Evolutionary conservation across 2,329 filamentous ascomycete species (phyloP), one percentile per base, ranked within the genome.

Genomic region (Bimuria novae-zelandiae): DNA sequence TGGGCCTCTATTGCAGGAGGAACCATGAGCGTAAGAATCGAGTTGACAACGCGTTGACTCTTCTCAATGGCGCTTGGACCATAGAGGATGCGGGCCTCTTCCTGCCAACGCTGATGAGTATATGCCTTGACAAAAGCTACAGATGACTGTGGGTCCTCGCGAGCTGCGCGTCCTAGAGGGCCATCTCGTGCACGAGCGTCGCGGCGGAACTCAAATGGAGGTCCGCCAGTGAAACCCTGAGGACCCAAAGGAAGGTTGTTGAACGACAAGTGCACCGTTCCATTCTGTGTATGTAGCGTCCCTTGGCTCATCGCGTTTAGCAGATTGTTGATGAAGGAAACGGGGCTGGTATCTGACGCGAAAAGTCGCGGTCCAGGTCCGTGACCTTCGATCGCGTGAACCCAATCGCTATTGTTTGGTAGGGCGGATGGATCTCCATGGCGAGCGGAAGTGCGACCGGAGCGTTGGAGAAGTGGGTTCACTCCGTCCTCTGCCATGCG

Each of bases 11-110:
- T 87, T 7, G 93, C 92, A 19, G 89, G 87, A 35, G 94, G 94
- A 2, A 93, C 87, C 56, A 99, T 82, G 35, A 86, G 76, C 39
- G 84, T 86, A 35, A 91, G 79, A 22, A 99, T 82, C 2, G 85
- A 82, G 60, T 84, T 87, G 58, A 87, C 76, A 14, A 96, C 80
- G 48, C 84, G 84, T 55, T 83, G 80, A 2, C 86, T 83, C 68
- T 89, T 89, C 43, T 96, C 92, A 3, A 83, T 70, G 47, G 87
- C 83, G 43, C 77, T 80, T 19, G 79, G 75, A 22, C 89, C 89
- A 72, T 94, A 97, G 0, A 97, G 81, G 72, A 99, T 86, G 58
- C 88, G 87, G 7, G 92, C 88, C 72, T 97, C 95, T 68, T 97
- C 91, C 68, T 89, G 85, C 88, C 95, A 99, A 56, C 94, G 87